Base-by-base conservation (phyloP, 2,329 filamentous ascomycete species). In the Paramyrothecium roridum region DNA sequence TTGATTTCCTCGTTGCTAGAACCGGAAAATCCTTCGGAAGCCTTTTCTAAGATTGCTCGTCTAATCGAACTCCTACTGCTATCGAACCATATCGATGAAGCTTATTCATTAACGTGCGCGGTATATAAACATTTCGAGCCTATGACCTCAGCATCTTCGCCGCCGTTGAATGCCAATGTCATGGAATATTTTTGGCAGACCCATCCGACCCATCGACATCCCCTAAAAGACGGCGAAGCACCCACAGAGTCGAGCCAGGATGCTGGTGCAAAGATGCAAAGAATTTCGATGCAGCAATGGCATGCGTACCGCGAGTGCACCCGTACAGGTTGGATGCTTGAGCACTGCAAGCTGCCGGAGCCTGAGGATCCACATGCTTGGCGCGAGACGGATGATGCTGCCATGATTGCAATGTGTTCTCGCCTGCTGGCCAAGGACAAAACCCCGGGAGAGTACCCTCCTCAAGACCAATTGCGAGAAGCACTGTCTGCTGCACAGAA, bases 241-340 rank as follows among this genome's bases (percentile, higher is more conserved):
- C n/a, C n/a, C n/a, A n/a, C n/a, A n/a, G n/a, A 45, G 4, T 45
- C 17, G 40, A 20, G 40, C 16, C 19, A 4, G 16, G 19, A 20
- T 45, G 40, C 19, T 30, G 26, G 6, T 45, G 40, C 40, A n/a
- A 4, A 13, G 40, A 13, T 4, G 40, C 4, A 45, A 6, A 13
- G 40, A 13, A 7, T 45, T 45, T 6, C 40, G 17, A 17, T 17
- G 40, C 4, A 7, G 40, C 40, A 53, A 20, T 54, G 52, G 52
- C 10, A 49, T 30, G 45, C 33, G 19, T 54, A 54, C 23, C 52
- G 52, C 43, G 52, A 54, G 22, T 54, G 52, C 43, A 54, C 52
- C 13, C 52, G 52, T 20, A 54, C 52, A 20, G 52, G 52, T 22
- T 54, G 52, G 52, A 54, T 54, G 52, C 52, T 54, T 11, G 52